Base-by-base conservation (phyloP, 2,329 filamentous ascomycete genomes). In the Aspergillus caelatus region DNA sequence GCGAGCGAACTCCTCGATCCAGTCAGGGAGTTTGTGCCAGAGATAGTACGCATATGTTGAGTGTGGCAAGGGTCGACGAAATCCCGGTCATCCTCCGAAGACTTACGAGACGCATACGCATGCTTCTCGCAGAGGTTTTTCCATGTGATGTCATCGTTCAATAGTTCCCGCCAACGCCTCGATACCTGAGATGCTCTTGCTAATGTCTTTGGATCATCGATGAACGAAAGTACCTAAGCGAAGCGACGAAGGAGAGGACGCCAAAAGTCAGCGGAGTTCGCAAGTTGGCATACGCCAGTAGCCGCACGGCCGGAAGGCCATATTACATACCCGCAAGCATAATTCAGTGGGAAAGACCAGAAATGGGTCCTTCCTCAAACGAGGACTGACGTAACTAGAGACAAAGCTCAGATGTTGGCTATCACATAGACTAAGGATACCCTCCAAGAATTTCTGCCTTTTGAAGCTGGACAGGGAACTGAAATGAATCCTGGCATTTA, bases 71-170 rank as follows among this genome's bases (percentile, higher is more conserved):
- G 72, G 48, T 79, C 78, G 45, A 77, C 66, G 55, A 75, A 72
- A 32, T 78, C 75, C 30, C 66, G 72, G 48, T 75, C 74, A 43
- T 79, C 80, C 54, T 84, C 78, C 79, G 84, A 84, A 57, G 85
- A 75, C 58, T 83, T 79, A 56, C 86, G 88, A 77, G 96, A 97
- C 64, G 94, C 93, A 77, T 97, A 99, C 65, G 95, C 93, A 77
- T 97, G 94, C 79, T 97, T 97, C 68, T 96, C 93, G 76, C 94
- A 98, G 23, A 99, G 85, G 65, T 95, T 93, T 82, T 97, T 97
- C 95, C 95, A 99, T 1, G 95, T 96, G 80, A 97, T 94, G 77
- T 99, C 95, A 77, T 99, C 95, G 74, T 91, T 94, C 57, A 99
- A 85, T 9, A 99, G 85, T 78, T 97, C 94, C 67, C 92, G 88